A percentile compares a stretch with the other conserved stretches of the same genome.
These are phyloP conservation scores for Monosporascus sp. DNA, from an alignment of 2,329 filamentous ascomycete species.

Conservation along the genomic window DNA sequence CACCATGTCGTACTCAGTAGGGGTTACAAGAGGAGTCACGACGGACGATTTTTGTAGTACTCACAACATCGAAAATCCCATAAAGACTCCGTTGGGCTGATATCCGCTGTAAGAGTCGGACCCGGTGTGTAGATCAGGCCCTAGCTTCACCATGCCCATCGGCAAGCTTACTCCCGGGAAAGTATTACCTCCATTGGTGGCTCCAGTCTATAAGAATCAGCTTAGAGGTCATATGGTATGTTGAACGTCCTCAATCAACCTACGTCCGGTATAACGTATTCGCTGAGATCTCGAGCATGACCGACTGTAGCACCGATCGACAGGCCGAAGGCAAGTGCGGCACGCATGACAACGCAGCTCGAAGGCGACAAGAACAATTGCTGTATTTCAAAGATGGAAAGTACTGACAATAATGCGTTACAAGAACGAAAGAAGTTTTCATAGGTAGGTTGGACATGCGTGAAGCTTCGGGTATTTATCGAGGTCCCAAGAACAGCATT, in stretches of 20 bases:
- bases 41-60: background rate
- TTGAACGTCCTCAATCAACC: background rate
- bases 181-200: constrained; percentile 41
- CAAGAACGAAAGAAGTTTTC: too few relatives aligned
- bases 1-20: too few relatives aligned
- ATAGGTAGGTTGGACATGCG: too few relatives aligned
- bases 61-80: constrained; percentile 54
- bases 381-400: too few relatives aligned
- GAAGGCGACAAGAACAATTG: background rate
- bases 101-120: constrained; percentile 51
- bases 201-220: constrained; percentile 34
- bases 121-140: constrained; percentile 43
- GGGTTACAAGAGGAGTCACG: background rate
- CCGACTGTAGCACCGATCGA: background rate
- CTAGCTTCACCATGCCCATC: constrained; percentile 44
- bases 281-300: background rate
- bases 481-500: too few relatives aligned
- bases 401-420: too few relatives aligned
- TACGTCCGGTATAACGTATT: background rate
- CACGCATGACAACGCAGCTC: background rate
- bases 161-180: constrained; percentile 45
- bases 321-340: background rate
- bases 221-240: background rate
- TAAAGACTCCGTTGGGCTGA: constrained; percentile 45
- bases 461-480: too few relatives aligned